Evolutionary conservation across 352 stramenopile genomes (phyloP).

Genomic region (Phytopythium litorale): DNA sequence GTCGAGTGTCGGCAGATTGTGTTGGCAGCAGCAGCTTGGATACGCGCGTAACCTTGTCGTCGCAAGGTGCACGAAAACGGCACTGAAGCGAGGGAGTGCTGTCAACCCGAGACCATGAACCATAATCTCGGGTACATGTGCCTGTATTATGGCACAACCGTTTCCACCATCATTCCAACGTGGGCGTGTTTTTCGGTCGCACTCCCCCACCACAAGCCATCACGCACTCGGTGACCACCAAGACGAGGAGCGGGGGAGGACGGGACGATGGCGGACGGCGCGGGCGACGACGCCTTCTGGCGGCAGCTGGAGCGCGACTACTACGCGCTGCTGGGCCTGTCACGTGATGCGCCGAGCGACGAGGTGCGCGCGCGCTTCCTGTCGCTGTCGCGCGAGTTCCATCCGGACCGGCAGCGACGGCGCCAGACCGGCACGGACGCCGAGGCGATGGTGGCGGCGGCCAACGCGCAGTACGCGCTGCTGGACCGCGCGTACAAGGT

Average conservation of each 20-base stretch:
- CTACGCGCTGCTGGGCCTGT: conserved; percentile 75
- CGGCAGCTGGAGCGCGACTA: conserved; percentile 75
- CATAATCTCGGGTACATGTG: too few relatives aligned
- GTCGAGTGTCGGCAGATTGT: too few relatives aligned
- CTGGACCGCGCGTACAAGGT: conserved; percentile 84
- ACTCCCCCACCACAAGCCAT: neutral
- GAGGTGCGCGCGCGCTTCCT: conserved; percentile 72
- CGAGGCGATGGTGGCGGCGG: conserved; percentile 46
- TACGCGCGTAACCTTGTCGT: too few relatives aligned
- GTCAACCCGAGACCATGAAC: neutral
- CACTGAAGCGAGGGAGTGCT: too few relatives aligned
- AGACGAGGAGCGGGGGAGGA: neutral
- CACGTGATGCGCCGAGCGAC: conserved; percentile 44
- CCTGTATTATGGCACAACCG: neutral
- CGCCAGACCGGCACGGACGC: conserved; percentile 17
- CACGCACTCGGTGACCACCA: neutral
- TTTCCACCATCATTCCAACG: neutral
- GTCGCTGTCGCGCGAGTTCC: conserved; percentile 76
- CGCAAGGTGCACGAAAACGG: too few relatives aligned
- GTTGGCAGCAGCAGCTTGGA: too few relatives aligned
- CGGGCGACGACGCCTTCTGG: conserved; percentile 29
- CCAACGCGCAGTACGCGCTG: conserved; percentile 75
- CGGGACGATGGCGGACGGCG: conserved; percentile 12
- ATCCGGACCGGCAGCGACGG: conserved; percentile 63
- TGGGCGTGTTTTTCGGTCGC: neutral